These are phyloP conservation scores for Cynara cardunculus DNA, from an alignment of 129 eudicot species.

Conservation along the genomic window DNA sequence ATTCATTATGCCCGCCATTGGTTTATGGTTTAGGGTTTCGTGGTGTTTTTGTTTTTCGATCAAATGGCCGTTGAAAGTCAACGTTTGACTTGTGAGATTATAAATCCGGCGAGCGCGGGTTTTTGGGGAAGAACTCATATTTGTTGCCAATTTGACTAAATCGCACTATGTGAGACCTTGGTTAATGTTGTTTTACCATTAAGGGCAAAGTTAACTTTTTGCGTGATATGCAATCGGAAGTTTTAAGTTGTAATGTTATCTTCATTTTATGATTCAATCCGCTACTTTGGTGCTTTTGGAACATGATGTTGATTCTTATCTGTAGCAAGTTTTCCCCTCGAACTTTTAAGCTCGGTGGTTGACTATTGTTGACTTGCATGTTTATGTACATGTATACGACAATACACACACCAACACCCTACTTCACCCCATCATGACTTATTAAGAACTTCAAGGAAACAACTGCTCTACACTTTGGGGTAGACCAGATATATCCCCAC, in stretches of 20 bases:
- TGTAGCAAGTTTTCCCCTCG: not conserved
- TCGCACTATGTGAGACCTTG: not conserved
- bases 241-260: conserved; percentile 13
- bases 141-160: not conserved
- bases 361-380: too few relatives aligned
- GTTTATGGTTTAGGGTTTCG: not conserved
- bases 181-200: conserved; percentile 21
- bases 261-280: conserved; percentile 1
- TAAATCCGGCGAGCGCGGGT: not conserved
- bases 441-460: not conserved
- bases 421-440: not conserved
- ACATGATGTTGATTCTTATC: not conserved
- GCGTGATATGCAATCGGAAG: not conserved
- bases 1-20: not conserved
- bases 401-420: not conserved
- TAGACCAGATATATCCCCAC: too few relatives aligned
- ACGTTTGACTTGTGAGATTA: conserved; percentile 2
- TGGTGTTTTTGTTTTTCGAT: not conserved
- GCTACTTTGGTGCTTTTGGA: not conserved
- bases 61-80: not conserved
- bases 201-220: conserved; percentile 20
- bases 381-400: not conserved
- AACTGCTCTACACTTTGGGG: too few relatives aligned
- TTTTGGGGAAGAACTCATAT: not conserved
- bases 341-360: conserved; percentile 6